These are phyloP conservation scores for Collybia mongolica DNA, from an alignment of 768 basidiomycete species.

Conservation along the genomic window DNA sequence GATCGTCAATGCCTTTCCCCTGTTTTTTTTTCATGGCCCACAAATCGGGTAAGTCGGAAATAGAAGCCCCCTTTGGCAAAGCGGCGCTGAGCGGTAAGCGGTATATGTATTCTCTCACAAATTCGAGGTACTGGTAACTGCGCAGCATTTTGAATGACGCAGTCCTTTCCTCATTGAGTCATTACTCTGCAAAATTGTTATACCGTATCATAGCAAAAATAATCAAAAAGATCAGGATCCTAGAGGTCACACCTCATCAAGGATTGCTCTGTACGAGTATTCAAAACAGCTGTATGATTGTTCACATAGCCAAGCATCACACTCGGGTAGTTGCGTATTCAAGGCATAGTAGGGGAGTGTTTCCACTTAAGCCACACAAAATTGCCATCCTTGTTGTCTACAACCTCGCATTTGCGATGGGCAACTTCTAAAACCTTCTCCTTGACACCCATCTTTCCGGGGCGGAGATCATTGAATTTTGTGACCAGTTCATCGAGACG, in stretches of 20 bases:
- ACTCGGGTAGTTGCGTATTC: constrained; percentile 3
- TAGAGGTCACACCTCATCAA: neutral
- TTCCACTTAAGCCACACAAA: constrained; percentile 65
- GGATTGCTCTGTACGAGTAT: neutral
- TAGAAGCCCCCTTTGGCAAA: constrained; percentile 8
- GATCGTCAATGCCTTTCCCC: no score
- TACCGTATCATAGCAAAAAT: no score
- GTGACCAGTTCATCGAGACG: constrained; percentile 63
- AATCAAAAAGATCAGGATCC: neutral
- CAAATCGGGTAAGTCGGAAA: constrained; percentile 2
- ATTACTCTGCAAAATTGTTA: no score
- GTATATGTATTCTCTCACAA: constrained; percentile 6
- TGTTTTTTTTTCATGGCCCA: neutral
- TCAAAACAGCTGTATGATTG: constrained; percentile 4
- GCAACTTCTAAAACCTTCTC: constrained; percentile 82
- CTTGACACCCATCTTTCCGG: constrained; percentile 59
- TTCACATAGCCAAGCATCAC: constrained; percentile 5
- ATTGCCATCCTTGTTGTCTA: constrained; percentile 60
- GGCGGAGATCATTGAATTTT: constrained; percentile 46
- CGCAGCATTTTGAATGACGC: neutral
- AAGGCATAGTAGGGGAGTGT: constrained; percentile 26
- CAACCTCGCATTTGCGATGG: constrained; percentile 59
- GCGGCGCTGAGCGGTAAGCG: constrained; percentile 1
- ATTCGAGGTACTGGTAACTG: neutral
- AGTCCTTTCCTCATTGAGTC: no score